Evolutionary conservation across 2,329 filamentous ascomycete genomes (phyloP).

Genomic region (Cladophialophora bantiana): DNA sequence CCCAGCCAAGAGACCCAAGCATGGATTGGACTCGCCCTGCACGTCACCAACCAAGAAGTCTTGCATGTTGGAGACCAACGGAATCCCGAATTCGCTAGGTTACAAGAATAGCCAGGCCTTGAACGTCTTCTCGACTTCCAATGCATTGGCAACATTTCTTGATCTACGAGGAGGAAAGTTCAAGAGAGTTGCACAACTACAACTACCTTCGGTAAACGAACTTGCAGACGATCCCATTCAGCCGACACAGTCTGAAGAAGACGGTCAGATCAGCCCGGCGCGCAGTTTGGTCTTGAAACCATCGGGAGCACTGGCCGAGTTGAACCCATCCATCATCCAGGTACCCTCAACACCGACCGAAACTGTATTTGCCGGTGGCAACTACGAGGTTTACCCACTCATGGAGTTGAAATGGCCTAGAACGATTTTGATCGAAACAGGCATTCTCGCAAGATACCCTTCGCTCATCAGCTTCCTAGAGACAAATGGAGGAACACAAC

Average conservation of each 20-base stretch:
- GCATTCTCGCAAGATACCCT: conserved; percentile 25
- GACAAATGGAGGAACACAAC: conserved; percentile 11
- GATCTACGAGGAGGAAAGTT: conserved; percentile 39
- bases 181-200: conserved; percentile 18
- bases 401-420: conserved; percentile 18
- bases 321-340: conserved; percentile 2
- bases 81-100: background rate
- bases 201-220: conserved; percentile 10
- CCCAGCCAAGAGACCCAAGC: conserved; percentile 22
- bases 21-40: background rate
- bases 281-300: background rate
- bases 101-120: background rate
- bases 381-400: background rate
- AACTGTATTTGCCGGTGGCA: background rate
- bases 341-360: conserved; percentile 22
- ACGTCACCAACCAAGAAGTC: conserved; percentile 5
- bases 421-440: conserved; percentile 33
- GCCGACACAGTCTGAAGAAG: conserved; percentile 28
- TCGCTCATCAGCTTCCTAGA: conserved; percentile 31
- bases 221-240: conserved; percentile 37
- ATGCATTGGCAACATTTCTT: conserved; percentile 35
- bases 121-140: conserved; percentile 29
- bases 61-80: background rate
- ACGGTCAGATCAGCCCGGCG: background rate
- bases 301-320: background rate